These are phyloP conservation scores for Choiromyces venosus DNA, from an alignment of 495 filamentous ascomycete genomes.

Conservation along the genomic window DNA sequence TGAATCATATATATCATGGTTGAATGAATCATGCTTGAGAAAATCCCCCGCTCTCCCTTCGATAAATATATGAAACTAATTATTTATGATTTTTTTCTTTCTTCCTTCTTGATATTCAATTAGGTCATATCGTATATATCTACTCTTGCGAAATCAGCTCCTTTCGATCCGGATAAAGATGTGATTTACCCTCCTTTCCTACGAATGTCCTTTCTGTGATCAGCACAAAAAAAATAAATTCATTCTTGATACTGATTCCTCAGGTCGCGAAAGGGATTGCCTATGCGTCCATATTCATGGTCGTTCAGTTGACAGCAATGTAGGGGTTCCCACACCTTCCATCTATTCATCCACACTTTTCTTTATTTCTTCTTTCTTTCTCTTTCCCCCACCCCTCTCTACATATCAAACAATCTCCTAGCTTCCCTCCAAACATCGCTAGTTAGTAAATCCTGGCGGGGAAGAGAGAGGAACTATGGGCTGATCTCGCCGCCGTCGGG, in stretches of 20 bases:
- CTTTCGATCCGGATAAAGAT: slow-evolving; percentile 33
- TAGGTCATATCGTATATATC: slow-evolving; percentile 39
- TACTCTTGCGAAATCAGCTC: slow-evolving; percentile 35
- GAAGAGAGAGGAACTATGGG: neutral
- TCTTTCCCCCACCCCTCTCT: neutral
- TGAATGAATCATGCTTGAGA: slow-evolving; percentile 5
- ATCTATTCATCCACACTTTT: slow-evolving; percentile 10
- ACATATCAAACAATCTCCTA: slow-evolving; percentile 1
- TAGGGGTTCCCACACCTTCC: slow-evolving; percentile 10
- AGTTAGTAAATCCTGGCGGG: neutral
- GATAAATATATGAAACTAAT: neutral
- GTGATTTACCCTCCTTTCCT: slow-evolving; percentile 13
- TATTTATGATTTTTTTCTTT: neutral
- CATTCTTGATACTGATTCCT: slow-evolving; percentile 1
- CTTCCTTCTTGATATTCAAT: slow-evolving; percentile 9
- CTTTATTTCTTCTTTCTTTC: neutral
- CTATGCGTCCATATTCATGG: slow-evolving; percentile 39
- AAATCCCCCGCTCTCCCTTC: slow-evolving; percentile 1
- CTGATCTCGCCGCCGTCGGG: neutral
- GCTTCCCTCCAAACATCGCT: neutral
- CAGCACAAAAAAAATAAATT: neutral
- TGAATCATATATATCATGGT: slow-evolving; percentile 6
- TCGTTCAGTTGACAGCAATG: slow-evolving; percentile 36
- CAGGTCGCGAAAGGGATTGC: slow-evolving; percentile 31
- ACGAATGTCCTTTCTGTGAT: neutral